A percentile compares a stretch with the other conserved stretches of the same genome.
Evolutionary conservation across 495 filamentous ascomycete species (phyloP).

Genomic region (Letharia lupina): DNA sequence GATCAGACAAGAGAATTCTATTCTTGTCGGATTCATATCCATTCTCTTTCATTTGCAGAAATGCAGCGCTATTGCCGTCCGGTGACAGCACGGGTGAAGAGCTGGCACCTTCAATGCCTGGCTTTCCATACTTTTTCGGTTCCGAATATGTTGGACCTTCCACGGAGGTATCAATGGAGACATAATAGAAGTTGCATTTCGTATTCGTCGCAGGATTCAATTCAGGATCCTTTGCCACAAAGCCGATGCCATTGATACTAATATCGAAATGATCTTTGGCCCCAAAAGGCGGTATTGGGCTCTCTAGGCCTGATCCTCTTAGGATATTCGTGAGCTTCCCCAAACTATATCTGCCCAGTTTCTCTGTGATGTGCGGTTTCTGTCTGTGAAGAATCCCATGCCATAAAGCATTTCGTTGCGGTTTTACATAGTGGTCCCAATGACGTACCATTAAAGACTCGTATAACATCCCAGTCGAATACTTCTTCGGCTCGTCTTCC

Average conservation of each 20-base stretch:
- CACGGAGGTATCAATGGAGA: conserved; percentile 47
- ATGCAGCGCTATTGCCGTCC: conserved; percentile 63
- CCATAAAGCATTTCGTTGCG: conserved; percentile 65
- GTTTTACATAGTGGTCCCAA: conserved; percentile 52
- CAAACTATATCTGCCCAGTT: conserved; percentile 38
- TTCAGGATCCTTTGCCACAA: conserved; percentile 76
- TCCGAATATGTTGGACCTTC: conserved; percentile 44
- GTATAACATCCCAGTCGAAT: conserved; percentile 46
- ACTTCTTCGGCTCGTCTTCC: conserved; percentile 44
- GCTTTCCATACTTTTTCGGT: conserved; percentile 29
- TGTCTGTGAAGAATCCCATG: conserved; percentile 54
- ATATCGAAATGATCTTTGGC: conserved; percentile 53
- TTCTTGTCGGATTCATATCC: conserved; percentile 91
- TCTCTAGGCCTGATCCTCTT: conserved; percentile 36
- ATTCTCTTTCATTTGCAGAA: conserved; percentile 67
- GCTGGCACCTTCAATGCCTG: conserved; percentile 59
- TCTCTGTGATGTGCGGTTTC: conserved; percentile 32
- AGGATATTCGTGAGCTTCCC: conserved; percentile 44
- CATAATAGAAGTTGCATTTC: conserved; percentile 66
- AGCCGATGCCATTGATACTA: conserved; percentile 52
- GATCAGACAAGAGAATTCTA: conserved; percentile 57
- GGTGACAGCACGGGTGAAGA: conserved; percentile 68
- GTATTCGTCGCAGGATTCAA: conserved; percentile 74
- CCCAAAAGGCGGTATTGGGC: conserved; percentile 52
- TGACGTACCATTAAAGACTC: conserved; percentile 51